Evolutionary conservation across 257 asterid genomes (phyloP), one percentile per base, ranked within the genome.

Genomic region (Gentiana straminea): DNA sequence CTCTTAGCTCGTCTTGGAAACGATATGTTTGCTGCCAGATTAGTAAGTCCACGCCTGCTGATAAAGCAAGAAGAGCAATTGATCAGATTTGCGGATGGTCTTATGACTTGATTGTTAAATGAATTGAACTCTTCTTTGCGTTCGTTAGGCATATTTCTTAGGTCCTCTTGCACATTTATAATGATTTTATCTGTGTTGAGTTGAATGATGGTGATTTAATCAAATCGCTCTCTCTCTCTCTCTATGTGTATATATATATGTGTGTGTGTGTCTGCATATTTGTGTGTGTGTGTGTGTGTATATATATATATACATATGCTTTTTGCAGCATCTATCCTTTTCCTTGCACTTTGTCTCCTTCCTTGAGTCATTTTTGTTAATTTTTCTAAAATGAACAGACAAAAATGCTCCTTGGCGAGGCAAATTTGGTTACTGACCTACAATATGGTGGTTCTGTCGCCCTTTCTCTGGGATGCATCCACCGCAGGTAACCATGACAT

Each of bases 1-100:
- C 74, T 92, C 60, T 73, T 92, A 73, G 97, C 95, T 6, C 80
- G 99, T 75, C 95, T 92, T 33, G 99, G 99, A 74, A 88, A 88
- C 68, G 99, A 92, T 77, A 67, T 63, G 49, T 92, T 79, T 66
- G 82, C 99, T 68, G 99, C 99, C 64, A 85, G 95, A 83, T 69
- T 92, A 94, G 99, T 92, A 54, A 75, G 90, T 76, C 67, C 63
- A 3, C 11, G 7, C 9, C 46, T 41, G 10, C 7, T 41, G 46
- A 41, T 7, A 7, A 41, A 41, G 46, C 46, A 3, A 41, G 46
- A 41, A 41, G 7, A 41, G 46, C 46, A 41, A 5, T 41, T 5
- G 7, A 41, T 41, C 8, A 2, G 46, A 41, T 41, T 41, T 41
- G 8, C 9, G 46, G 46, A 4, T 41, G 46, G 5, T 41, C 46